phyloP scores from a whole-genome alignment of 192 early-diverging fungal genomes.

The Coemansia asiatica region DNA sequence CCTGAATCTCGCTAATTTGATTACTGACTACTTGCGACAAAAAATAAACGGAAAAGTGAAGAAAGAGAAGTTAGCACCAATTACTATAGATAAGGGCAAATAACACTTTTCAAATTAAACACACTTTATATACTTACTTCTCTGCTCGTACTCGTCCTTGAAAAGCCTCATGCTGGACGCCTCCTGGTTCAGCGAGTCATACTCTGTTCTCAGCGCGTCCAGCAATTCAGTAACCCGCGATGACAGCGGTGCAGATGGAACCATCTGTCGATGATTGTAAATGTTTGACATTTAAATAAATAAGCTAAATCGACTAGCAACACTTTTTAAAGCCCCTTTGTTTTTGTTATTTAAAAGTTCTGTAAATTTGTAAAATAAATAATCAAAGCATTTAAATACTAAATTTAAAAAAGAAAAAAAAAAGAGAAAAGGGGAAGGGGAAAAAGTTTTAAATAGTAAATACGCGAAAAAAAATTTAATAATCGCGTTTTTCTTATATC shows the following conservation, averaged over 20 bases:
- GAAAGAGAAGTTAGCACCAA: background rate
- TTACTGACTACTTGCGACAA: constrained; percentile 57
- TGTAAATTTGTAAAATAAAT: background rate
- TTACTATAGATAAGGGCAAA: no score
- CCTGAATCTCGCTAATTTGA: constrained; percentile 80
- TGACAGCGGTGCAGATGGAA: constrained; percentile 61
- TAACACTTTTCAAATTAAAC: no score
- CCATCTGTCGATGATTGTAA: constrained; percentile 81
- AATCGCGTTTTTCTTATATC: constrained; percentile 2
- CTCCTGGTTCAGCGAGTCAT: constrained; percentile 77
- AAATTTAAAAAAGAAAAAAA: background rate
- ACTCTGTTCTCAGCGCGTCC: constrained; percentile 79
- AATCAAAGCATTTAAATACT: no score
- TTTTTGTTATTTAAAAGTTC: no score
- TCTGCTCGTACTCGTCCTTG: constrained; percentile 85
- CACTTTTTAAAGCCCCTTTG: background rate
- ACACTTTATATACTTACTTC: constrained; percentile 60
- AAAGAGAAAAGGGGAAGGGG: background rate
- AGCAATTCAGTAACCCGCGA: constrained; percentile 73
- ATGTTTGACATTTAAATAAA: constrained; percentile 63
- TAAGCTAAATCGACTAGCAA: background rate
- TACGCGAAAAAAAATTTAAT: background rate
- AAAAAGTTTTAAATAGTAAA: background rate
- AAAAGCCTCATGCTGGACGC: constrained; percentile 68
- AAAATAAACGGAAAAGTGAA: background rate